A percentile compares a stretch with the other conserved stretches of the same genome.
These are phyloP conservation scores for Yamadazyma sp. DNA, from an alignment of 1,139 yeast species.

Conservation along the genomic window DNA sequence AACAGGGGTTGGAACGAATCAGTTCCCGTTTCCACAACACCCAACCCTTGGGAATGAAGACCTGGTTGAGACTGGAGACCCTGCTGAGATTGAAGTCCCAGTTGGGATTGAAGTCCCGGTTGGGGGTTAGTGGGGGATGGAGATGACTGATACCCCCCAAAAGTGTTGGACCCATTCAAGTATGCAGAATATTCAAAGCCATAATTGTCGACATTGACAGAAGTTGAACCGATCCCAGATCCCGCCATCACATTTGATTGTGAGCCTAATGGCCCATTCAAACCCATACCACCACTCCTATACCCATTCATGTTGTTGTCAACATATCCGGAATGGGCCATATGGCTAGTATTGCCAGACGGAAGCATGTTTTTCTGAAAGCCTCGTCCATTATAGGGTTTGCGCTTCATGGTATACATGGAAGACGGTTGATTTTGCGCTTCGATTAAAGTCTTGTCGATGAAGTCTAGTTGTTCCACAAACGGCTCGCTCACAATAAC, in stretches of 20 bases:
- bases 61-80: not conserved
- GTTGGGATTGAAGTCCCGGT: too few species aligned
- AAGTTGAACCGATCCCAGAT: not conserved
- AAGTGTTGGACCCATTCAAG: not conserved
- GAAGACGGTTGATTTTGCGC: slow-evolving; percentile 31
- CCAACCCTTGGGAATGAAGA: not conserved
- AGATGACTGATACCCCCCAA: slow-evolving; percentile 1
- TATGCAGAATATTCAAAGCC: slow-evolving; percentile 1
- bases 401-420: slow-evolving; percentile 11
- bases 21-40: not conserved
- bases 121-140: slow-evolving; percentile 1
- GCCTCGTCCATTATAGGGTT: slow-evolving; percentile 2
- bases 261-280: not conserved
- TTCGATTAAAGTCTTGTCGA: slow-evolving; percentile 32
- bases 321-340: too few species aligned
- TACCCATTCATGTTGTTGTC: not conserved
- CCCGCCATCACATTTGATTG: not conserved
- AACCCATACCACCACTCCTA: not conserved
- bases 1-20: not conserved
- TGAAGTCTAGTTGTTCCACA: slow-evolving; percentile 31
- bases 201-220: not conserved
- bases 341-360: not conserved
- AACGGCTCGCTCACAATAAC: slow-evolving; percentile 30
- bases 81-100: too few species aligned
- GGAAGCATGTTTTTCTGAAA: not conserved